Evolutionary conservation across 495 filamentous ascomycete species (phyloP), one percentile per base, ranked within the genome.

Genomic region (Friedmanniomyces simplex): DNA sequence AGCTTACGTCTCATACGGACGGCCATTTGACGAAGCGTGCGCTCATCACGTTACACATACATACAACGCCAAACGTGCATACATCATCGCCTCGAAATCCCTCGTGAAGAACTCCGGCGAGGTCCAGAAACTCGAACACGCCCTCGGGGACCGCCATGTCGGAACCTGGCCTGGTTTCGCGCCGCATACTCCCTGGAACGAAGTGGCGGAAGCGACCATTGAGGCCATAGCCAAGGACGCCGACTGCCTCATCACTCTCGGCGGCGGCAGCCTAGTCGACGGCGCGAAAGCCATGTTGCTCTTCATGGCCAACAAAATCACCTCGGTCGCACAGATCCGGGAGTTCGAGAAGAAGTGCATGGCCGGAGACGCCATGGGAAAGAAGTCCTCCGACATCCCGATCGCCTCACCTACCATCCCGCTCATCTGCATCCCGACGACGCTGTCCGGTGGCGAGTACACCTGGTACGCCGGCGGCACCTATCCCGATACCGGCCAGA

Each of bases 351-450:
- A 42, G 26, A 54, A 42, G 34, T 22, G 16, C 18, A 5, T 28
- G 18, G 51, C 51, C 16, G 8, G 18, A 12, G 36, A 43, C n/a
- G 18, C 28, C n/a, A 54, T 54, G 51, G 34, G 34, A 10, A 39
- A 8, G 51, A 54, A 18, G 25, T 5, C 51, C 25, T 86, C 80
- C 48, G 52, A 45, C 4, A 43, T 55, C 10, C 85, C 85, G 42
- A 72, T 75, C 37, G 66, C 72, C 54, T 49, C 62, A 16, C 72
- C 76, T 0, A 71, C 66, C 0, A 68, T 81, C 30, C 79, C 82
- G 0, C 74, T 82, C 20, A 77, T 86, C 54, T 76, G 76, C 39
- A 77, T 87, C 48, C 82, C 83, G 0, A 85, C 83, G 0, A 75
- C 79, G 0, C 71, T 87, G 0, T 84, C 81, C 1, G 83, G 75